Conservation (phyloP, 2,329 filamentous ascomycete genomes). For the Trichophaea hybrida region DNA sequence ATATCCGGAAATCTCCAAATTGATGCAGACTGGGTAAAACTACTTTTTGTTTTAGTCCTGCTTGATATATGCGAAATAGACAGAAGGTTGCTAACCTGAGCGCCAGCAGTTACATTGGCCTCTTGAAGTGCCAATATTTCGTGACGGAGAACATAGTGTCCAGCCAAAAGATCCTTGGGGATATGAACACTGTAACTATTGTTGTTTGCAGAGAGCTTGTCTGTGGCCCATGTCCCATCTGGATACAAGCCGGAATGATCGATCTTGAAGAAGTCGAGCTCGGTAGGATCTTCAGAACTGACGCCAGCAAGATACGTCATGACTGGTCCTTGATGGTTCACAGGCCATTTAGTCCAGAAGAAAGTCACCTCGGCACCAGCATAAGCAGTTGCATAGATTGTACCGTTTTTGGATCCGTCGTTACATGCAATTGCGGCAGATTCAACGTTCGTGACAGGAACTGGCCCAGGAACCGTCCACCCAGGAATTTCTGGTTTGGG, state of each 20-base stretch:
- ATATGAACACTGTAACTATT: constrained; percentile 36
- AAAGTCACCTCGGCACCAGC: constrained; percentile 37
- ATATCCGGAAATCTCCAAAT: constrained; percentile 36
- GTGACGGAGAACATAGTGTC: constrained; percentile 40
- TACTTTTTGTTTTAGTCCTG: not conserved
- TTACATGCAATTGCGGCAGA: constrained; percentile 40
- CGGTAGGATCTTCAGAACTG: constrained; percentile 30
- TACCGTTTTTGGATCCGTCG: constrained; percentile 29
- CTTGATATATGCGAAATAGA: too few species aligned
- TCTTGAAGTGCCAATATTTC: constrained; percentile 40
- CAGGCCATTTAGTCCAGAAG: constrained; percentile 39
- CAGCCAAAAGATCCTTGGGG: constrained; percentile 30
- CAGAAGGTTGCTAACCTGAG: constrained; percentile 29
- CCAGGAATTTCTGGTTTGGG: constrained; percentile 20
- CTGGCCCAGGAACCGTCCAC: constrained; percentile 31
- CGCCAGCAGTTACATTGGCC: constrained; percentile 33
- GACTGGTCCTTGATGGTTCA: constrained; percentile 37
- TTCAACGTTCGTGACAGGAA: constrained; percentile 35
- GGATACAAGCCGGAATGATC: constrained; percentile 31
- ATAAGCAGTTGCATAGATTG: constrained; percentile 30
- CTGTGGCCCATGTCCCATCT: constrained; percentile 33
- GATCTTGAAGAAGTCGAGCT: constrained; percentile 36
- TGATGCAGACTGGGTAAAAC: constrained; percentile 40
- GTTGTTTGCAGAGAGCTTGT: constrained; percentile 39
- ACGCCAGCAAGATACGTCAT: constrained; percentile 37